Evolutionary conservation across 2,329 filamentous ascomycete genomes (phyloP), one percentile per base, ranked within the genome.

Genomic region (Diplodia intermedia): DNA sequence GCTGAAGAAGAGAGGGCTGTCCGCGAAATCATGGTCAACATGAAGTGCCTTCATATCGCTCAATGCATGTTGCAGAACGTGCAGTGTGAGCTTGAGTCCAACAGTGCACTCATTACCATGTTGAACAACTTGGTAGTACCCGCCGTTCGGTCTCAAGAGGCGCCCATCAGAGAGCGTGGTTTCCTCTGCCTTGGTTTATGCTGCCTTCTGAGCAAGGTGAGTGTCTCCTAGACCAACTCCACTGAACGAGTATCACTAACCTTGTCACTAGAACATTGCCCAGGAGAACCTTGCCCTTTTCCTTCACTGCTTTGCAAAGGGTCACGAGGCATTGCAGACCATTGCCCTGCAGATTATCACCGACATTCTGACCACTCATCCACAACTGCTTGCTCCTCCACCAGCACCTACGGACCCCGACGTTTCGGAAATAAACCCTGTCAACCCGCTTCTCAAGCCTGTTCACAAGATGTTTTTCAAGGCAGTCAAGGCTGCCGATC

Each of bases 11-110:
- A 84, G 84, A 56, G 96, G 81, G 92, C 91, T 1, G 88, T 97
- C 72, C 90, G 88, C 71, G 93, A 97, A 80, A 95, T 97, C 76
- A 89, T 97, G 83, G 91, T 98, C 78, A 98, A 98, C 83, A 94
- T 97, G 88, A 98, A 98, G 81, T 98, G 95, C 79, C 85, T 99
- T 70, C 92, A 97, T 76, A 97, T 99, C 72, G 94, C 96, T 31
- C 93, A 97, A 79, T 98, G 93, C 83, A 97, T 98, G 91, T 86
- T 99, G 63, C 90, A 96, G 76, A 97, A 98, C 75, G 92, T 99
- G 11, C 86, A 91, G 65, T 92, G 93, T 69, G 91, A 91, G 74
- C 84, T 98, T 47, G 93, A 97, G 79, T 88, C 94, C 72, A 97
- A 97, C 77, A 89, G 91, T 68, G 91, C 97, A 75, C 82, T 98